These are phyloP conservation scores for Gilbertella persicaria DNA, from an alignment of 371 early-diverging fungal genomes.

Conservation along the genomic window DNA sequence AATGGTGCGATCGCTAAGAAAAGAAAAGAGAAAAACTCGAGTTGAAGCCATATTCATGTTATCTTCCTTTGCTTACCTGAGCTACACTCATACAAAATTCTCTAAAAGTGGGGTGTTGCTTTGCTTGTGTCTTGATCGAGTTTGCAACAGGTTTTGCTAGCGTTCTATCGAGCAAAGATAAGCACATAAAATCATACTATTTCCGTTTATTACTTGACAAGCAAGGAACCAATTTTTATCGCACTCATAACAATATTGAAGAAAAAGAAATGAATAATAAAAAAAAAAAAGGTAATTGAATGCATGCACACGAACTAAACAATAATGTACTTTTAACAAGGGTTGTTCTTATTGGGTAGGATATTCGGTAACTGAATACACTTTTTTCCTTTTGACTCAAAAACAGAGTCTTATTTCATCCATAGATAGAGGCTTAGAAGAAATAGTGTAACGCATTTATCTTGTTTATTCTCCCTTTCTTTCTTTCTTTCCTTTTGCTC, in stretches of 20 bases:
- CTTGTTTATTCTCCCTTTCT: too few relatives aligned
- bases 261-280: not conserved
- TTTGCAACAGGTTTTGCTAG: constrained; percentile 84
- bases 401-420: too few relatives aligned
- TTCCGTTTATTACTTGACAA: constrained; percentile 44
- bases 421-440: too few relatives aligned
- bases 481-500: too few relatives aligned
- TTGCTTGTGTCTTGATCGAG: constrained; percentile 78
- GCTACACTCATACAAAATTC: constrained; percentile 84
- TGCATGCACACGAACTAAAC: too few relatives aligned
- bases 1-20: constrained; percentile 55
- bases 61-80: constrained; percentile 48
- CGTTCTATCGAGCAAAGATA: constrained; percentile 42
- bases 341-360: too few relatives aligned
- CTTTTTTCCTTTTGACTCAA: too few relatives aligned
- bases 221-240: constrained; percentile 64
- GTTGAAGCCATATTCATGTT: not conserved
- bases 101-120: constrained; percentile 66
- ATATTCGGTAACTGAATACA: too few relatives aligned
- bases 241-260: constrained; percentile 51
- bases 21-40: not conserved
- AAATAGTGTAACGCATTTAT: too few relatives aligned
- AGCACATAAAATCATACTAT: not conserved
- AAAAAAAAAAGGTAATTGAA: not conserved
- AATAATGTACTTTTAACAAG: too few relatives aligned